A percentile compares a stretch with the other conserved stretches of the same genome.
Evolutionary conservation across 2,329 filamentous ascomycete species (phyloP).

Genomic region (Clarireedia homoeocarpa): DNA sequence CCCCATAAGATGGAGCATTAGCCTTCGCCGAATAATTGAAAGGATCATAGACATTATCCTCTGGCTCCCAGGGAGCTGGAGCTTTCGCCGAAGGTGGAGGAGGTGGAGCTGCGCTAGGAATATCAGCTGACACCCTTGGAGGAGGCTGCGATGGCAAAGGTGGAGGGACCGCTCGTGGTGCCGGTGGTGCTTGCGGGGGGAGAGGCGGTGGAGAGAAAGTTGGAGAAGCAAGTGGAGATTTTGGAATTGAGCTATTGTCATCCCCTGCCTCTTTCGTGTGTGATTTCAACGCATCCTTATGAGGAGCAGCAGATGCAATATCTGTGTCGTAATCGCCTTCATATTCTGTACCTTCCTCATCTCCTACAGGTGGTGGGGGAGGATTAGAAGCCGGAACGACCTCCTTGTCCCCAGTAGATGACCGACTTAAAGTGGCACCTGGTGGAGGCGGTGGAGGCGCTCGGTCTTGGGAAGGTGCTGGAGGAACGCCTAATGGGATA

Average conservation of each 20-base stretch:
- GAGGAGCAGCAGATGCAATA: slow-evolving; percentile 85
- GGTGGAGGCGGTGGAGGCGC: slow-evolving; percentile 62
- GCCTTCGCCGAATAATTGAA: slow-evolving; percentile 40
- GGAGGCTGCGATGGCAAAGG: slow-evolving; percentile 52
- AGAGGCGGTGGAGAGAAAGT: slow-evolving; percentile 42
- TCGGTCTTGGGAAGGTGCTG: slow-evolving; percentile 43
- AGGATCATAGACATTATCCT: slow-evolving; percentile 66
- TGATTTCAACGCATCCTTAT: slow-evolving; percentile 85
- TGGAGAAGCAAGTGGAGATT: slow-evolving; percentile 36
- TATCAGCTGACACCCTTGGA: slow-evolving; percentile 58
- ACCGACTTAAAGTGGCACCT: slow-evolving; percentile 45
- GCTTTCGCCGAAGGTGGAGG: slow-evolving; percentile 34
- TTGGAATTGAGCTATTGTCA: slow-evolving; percentile 55
- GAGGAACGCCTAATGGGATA: slow-evolving; percentile 47
- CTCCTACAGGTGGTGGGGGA: slow-evolving; percentile 50
- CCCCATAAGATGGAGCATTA: slow-evolving; percentile 11
- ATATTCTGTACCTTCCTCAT: slow-evolving; percentile 84
- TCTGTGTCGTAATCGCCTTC: slow-evolving; percentile 98
- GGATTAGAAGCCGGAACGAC: slow-evolving; percentile 35
- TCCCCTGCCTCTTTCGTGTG: slow-evolving; percentile 71
- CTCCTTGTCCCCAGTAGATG: slow-evolving; percentile 50
- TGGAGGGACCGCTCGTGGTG: slow-evolving; percentile 52
- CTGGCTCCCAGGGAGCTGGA: slow-evolving; percentile 46
- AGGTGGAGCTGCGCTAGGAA: slow-evolving; percentile 56
- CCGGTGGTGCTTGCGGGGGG: slow-evolving; percentile 44